phyloP scores from a whole-genome alignment of 495 filamentous ascomycete species.

The Aspergillus sclerotioniger region DNA sequence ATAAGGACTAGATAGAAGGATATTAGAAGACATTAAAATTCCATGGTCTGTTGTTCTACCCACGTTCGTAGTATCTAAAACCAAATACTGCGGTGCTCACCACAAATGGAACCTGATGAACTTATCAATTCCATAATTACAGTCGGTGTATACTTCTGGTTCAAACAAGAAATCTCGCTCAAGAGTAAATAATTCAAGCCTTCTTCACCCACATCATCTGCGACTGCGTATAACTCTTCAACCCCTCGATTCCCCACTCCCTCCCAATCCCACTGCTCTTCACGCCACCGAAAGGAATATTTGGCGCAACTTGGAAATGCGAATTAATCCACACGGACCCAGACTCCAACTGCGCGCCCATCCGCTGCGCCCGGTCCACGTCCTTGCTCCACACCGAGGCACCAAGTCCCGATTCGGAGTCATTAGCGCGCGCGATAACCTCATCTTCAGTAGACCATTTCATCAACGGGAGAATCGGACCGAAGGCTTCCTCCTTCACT shows the following conservation, averaged over 20 bases:
- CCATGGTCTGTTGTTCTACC: too few relatives aligned
- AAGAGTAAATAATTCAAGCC: neutral
- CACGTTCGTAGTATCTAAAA: too few relatives aligned
- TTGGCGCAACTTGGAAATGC: conserved; percentile 47
- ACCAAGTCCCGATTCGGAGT: conserved; percentile 54
- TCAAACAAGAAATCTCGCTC: too few relatives aligned
- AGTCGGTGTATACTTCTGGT: too few relatives aligned
- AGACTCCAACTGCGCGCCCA: conserved; percentile 51
- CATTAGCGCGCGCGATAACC: conserved; percentile 56
- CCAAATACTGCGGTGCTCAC: too few relatives aligned
- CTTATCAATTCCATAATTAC: too few relatives aligned
- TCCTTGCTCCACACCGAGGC: conserved; percentile 58
- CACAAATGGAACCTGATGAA: too few relatives aligned
- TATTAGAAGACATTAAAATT: too few relatives aligned
- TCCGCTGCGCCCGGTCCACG: conserved; percentile 43
- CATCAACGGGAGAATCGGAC: conserved; percentile 56
- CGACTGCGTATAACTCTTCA: conserved; percentile 59
- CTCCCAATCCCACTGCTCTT: conserved; percentile 67
- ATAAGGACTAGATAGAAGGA: too few relatives aligned
- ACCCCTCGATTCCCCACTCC: conserved; percentile 58
- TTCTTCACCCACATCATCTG: conserved; percentile 34
- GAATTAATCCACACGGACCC: conserved; percentile 60
- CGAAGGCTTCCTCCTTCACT: conserved; percentile 48
- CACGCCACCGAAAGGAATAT: conserved; percentile 59
- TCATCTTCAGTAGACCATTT: conserved; percentile 58